Evolutionary conservation across 129 eudicot genomes (phyloP), one percentile per base, ranked within the genome.

Genomic region (Smallanthus sonchifolius): DNA sequence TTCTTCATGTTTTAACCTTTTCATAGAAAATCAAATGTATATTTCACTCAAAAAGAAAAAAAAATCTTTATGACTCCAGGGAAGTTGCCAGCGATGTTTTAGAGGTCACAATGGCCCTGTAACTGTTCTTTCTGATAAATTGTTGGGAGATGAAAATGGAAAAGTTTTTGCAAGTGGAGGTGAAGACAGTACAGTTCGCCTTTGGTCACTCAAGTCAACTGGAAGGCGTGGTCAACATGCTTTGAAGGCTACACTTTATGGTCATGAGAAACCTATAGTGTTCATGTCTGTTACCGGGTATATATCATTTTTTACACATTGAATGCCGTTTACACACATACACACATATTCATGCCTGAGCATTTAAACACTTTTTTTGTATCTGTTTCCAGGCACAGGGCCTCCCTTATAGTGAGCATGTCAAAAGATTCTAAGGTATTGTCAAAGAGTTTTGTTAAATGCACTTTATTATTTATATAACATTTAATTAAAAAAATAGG

Each of bases 81-180:
- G 92, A 73, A 49, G 78, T 35, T 85, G 85, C 78, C 83, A 82
- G 57, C 79, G 95, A 66, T 82, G 88, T 80, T 92, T 89, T 64
- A 87, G 86, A 84, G 92, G 96, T 65, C 96, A 89, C 75, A 89
- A 76, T 82, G 92, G 96, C 15, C 88, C 94, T 57, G 98, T 92
- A 66, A 69, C 83, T 37, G 75, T 87, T 8, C 94, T 89, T 45
- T 92, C 96, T 43, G 92, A 92, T 73, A 92, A 84, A 82, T 67
- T 92, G 63, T 65, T 89, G 56, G 98, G 96, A 74, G 92, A 89
- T 78, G 83, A 75, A 24, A 45, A 38, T 80, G 84, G 87, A 47
- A 89, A 85, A 81, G 73, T 89, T 51, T 83, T 92, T 77, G 93
- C 96, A 6, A 92, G 98, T 77, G 98, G 98, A 75, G 96, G 98